Base-by-base conservation (phyloP, 1,284 basidiomycete species). In the Puccinia horiana region DNA sequence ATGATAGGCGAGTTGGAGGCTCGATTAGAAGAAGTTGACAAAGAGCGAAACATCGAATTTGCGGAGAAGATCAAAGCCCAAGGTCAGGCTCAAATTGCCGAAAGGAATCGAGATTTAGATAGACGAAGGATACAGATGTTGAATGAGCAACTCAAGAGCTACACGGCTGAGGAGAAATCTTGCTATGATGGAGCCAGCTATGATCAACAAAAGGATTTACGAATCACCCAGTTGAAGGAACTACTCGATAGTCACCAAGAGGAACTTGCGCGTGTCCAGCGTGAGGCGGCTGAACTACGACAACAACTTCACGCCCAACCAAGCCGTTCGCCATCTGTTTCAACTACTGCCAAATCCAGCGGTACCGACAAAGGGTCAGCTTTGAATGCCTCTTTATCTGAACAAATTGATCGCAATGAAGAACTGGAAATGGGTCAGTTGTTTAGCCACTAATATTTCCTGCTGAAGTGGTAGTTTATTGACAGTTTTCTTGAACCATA, bases 81-180 rank as follows among this genome's bases (percentile, higher is more conserved):
- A 75, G 70, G 58, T 9, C 70, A 75, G 56, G 56, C 72, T 20
- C 37, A 61, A 54, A 74, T 63, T 6, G 72, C 61, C 5, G 79
- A 81, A 35, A 32, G 79, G 26, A 81, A 67, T 37, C 54, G 79
- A 49, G 72, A 74, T 9, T 44, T 81, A 3, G 79, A 81, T 52
- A 65, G 49, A 29, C 70, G 70, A 32, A 58, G 79, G 35, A 75
- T 81, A 52, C 58, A 81, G 32, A 81, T 81, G 72, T 58, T 81
- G 20, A 81, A 63, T 29, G 79, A 81, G 49, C 79, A 81, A 67
- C 72, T 81, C n/a, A 81, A 81, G 79, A 81, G 79, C 47, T 81
- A 81, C 32, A 67, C 79, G 11, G 49, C 40, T 32, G 72, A 81
- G 47, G 79, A 75, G 73, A 75, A 67, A 81, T 74, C 70, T 16